phyloP scores from a whole-genome alignment of 2,329 filamentous ascomycete species.

The Scytalidium sp. region DNA sequence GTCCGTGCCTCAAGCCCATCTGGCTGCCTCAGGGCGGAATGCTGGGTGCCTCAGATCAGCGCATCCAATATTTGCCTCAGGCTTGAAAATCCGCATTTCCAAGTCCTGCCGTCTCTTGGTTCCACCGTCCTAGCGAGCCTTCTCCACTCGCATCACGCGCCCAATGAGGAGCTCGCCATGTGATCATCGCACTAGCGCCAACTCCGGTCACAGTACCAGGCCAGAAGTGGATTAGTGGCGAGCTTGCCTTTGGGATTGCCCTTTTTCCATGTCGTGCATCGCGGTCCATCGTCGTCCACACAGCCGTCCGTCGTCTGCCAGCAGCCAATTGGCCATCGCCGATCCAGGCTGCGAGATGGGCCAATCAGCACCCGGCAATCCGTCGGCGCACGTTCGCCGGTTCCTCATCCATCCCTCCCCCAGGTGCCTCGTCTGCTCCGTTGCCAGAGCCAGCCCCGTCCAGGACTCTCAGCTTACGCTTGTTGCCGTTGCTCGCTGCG shows the following conservation, averaged over 20 bases:
- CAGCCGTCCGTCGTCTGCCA: not conserved
- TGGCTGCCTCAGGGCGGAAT: not conserved
- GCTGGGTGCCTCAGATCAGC: no score
- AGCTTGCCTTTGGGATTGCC: not conserved
- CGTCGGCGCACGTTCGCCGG: not conserved
- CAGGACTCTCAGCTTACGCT: not conserved
- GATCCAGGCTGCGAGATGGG: not conserved
- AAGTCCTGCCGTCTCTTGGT: not conserved
- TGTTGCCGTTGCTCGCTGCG: not conserved
- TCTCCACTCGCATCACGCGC: not conserved
- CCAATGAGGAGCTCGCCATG: not conserved
- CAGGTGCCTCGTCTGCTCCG: not conserved
- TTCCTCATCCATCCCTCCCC: not conserved
- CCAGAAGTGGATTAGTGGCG: not conserved
- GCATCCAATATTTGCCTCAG: no score
- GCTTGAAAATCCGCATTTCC: no score
- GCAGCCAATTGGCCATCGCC: not conserved
- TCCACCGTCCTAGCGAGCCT: not conserved
- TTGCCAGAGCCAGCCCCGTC: not conserved
- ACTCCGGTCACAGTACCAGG: not conserved
- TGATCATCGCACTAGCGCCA: not conserved
- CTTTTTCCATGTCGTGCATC: not conserved
- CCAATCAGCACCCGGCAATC: not conserved
- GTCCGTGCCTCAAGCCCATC: not conserved
- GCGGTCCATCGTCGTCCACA: not conserved